phyloP scores from a whole-genome alignment of 805 yeast genomes.

The Metahyphopichia silvanorum region DNA sequence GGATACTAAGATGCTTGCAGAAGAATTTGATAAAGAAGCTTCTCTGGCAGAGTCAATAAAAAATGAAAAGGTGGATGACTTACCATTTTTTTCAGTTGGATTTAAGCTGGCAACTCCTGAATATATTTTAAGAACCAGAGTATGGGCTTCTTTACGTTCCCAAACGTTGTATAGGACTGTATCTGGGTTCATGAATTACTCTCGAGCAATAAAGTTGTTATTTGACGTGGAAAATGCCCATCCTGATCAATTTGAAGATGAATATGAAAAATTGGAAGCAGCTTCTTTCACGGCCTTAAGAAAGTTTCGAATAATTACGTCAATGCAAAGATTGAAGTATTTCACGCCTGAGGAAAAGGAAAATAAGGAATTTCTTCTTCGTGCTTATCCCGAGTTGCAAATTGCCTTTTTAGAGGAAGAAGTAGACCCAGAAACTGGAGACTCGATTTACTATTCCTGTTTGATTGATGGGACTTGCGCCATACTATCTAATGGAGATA shows the following conservation, averaged over 20 bases:
- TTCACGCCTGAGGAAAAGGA: conserved; percentile 74
- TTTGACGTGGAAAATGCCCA: conserved; percentile 91
- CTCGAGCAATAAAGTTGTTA: conserved; percentile 89
- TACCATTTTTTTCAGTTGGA: conserved; percentile 95
- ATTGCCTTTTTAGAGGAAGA: conserved; percentile 95
- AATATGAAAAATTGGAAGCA: conserved; percentile 35
- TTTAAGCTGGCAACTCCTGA: conserved; percentile 98
- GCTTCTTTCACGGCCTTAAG: conserved; percentile 71
- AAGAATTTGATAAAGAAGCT: conserved; percentile 65
- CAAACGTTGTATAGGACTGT: conserved; percentile 97
- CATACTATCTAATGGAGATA: conserved; percentile 48
- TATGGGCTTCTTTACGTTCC: conserved; percentile 97
- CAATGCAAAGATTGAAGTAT: conserved; percentile 80
- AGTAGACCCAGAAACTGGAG: conserved; percentile 72
- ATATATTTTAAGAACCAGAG: conserved; percentile 91
- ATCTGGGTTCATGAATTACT: conserved; percentile 97
- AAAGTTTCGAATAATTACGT: conserved; percentile 75
- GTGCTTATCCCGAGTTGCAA: conserved; percentile 82
- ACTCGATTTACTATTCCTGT: conserved; percentile 70
- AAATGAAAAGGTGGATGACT: conserved; percentile 69
- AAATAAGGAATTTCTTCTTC: conserved; percentile 74
- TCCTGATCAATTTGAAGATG: conserved; percentile 29
- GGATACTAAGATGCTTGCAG: conserved; percentile 93
- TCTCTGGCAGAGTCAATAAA: conserved; percentile 10
- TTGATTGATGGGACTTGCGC: conserved; percentile 81